phyloP scores from a whole-genome alignment of 495 filamentous ascomycete genomes.

The Aspergillus nanangensis region DNA sequence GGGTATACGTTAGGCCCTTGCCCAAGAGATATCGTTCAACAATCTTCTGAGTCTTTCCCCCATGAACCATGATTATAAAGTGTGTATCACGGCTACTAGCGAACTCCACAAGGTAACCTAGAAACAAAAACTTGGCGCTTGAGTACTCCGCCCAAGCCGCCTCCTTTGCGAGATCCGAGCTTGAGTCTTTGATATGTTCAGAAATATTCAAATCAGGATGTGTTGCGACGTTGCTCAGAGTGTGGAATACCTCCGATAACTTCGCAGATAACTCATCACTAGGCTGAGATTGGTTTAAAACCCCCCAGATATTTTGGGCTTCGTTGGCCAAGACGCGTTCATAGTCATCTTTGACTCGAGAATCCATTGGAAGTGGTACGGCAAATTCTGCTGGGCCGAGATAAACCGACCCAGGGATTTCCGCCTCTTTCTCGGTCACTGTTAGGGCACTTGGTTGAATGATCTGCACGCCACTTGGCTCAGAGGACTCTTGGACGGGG shows the following conservation, averaged over 20 bases:
- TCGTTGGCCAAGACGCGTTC: constrained; percentile 28
- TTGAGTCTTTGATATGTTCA: constrained; percentile 30
- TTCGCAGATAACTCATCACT: too few species aligned
- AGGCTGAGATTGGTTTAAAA: constrained; percentile 21
- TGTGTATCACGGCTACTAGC: constrained; percentile 37
- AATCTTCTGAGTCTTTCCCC: constrained; percentile 40
- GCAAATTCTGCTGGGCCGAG: constrained; percentile 43
- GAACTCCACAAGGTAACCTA: constrained; percentile 46
- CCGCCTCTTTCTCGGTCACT: constrained; percentile 22
- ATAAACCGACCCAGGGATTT: constrained; percentile 32
- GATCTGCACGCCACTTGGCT: constrained; percentile 24
- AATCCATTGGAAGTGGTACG: constrained; percentile 42
- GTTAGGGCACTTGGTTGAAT: constrained; percentile 42
- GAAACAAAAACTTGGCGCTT: constrained; percentile 55
- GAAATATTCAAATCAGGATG: constrained; percentile 52
- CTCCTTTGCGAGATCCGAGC: constrained; percentile 35
- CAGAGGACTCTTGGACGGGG: neutral
- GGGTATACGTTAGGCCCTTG: constrained; percentile 39
- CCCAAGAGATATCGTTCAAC: constrained; percentile 50
- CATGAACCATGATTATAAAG: constrained; percentile 41
- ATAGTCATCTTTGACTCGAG: constrained; percentile 41
- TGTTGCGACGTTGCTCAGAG: constrained; percentile 43
- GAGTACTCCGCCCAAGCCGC: constrained; percentile 52
- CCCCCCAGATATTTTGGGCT: constrained; percentile 19
- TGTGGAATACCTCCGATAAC: constrained; percentile 34